Percentiles rank a stretch among this genome's conserved stretches.
Conservation (phyloP, 352 stramenopile species). For the Pythium periplocum region DNA sequence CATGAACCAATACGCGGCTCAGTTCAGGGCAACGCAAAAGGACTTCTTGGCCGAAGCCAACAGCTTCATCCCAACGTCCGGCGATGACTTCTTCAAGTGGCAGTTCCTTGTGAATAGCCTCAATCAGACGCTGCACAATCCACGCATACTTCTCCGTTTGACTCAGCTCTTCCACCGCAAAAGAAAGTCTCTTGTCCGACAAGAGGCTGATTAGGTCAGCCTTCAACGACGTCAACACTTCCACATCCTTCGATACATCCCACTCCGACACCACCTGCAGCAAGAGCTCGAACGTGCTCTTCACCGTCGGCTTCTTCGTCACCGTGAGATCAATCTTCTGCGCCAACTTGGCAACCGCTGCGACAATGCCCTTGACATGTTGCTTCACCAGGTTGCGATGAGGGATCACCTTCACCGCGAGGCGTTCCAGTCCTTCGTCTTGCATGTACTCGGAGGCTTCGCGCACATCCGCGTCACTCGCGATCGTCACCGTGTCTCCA, state of each 20-base stretch:
- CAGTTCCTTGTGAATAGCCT: slow-evolving; percentile 25
- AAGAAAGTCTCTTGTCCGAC: slow-evolving; percentile 28
- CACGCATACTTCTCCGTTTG: slow-evolving; percentile 22
- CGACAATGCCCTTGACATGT: slow-evolving; percentile 41
- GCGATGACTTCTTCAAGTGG: slow-evolving; percentile 29
- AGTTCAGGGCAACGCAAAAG: slow-evolving; percentile 33
- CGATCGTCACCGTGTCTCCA: slow-evolving; percentile 52
- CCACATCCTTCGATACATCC: slow-evolving; percentile 34
- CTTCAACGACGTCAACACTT: slow-evolving; percentile 37
- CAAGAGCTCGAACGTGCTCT: slow-evolving; percentile 34
- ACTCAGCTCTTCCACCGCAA: slow-evolving; percentile 25
- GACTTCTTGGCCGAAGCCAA: slow-evolving; percentile 36
- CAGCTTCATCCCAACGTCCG: slow-evolving; percentile 25
- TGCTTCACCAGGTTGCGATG: slow-evolving; percentile 25
- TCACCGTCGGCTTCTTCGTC: slow-evolving; percentile 25
- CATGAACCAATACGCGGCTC: slow-evolving; percentile 35
- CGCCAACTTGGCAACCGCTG: slow-evolving; percentile 46
- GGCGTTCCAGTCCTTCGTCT: slow-evolving; percentile 29
- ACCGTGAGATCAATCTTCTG: slow-evolving; percentile 18
- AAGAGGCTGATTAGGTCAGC: slow-evolving; percentile 35
- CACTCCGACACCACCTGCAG: slow-evolving; percentile 31
- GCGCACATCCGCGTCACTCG: slow-evolving; percentile 41
- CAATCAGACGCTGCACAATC: slow-evolving; percentile 27
- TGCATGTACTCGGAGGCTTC: slow-evolving; percentile 48
- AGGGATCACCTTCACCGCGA: slow-evolving; percentile 29